These are phyloP conservation scores for Kappamyces sp. DNA, from an alignment of 192 early-diverging fungal species.

Conservation along the genomic window DNA sequence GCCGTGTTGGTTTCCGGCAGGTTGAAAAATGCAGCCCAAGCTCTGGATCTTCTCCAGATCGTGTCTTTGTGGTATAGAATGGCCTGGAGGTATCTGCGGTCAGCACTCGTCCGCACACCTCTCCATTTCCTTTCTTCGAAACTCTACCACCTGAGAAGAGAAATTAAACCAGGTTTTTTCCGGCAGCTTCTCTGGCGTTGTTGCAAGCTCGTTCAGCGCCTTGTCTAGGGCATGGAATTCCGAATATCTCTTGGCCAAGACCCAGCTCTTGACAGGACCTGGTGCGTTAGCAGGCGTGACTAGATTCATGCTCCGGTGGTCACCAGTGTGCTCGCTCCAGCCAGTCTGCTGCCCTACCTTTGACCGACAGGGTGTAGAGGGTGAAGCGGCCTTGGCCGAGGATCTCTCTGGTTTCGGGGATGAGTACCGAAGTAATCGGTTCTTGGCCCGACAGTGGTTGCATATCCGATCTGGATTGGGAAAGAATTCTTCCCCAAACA, in stretches of 20 bases:
- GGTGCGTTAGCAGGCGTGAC: neutral
- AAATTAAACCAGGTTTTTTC: slow-evolving; percentile 4
- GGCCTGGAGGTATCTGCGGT: slow-evolving; percentile 1
- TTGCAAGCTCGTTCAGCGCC: neutral
- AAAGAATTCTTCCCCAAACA: no score
- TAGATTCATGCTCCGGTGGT: neutral
- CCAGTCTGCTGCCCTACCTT: slow-evolving; percentile 2
- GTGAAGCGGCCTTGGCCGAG: slow-evolving; percentile 3
- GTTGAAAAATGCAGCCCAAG: slow-evolving; percentile 6
- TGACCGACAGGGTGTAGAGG: slow-evolving; percentile 7
- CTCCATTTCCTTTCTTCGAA: neutral
- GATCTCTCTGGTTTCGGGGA: slow-evolving; percentile 1
- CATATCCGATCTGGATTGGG: no score
- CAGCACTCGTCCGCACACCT: slow-evolving; percentile 7
- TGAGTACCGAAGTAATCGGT: neutral
- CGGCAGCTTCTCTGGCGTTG: neutral
- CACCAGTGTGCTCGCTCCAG: no score
- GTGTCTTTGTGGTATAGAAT: slow-evolving; percentile 4
- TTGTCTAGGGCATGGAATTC: slow-evolving; percentile 12
- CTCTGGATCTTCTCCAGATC: neutral
- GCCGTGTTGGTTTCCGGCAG: neutral
- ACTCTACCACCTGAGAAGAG: slow-evolving; percentile 3
- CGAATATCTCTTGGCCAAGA: slow-evolving; percentile 5
- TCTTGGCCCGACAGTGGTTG: slow-evolving; percentile 4
- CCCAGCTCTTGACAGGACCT: slow-evolving; percentile 7